Percentiles rank a stretch among this genome's conserved stretches.
phyloP scores from a whole-genome alignment of 2,329 filamentous ascomycete species.

The Fusarium tanahbumbuense region DNA sequence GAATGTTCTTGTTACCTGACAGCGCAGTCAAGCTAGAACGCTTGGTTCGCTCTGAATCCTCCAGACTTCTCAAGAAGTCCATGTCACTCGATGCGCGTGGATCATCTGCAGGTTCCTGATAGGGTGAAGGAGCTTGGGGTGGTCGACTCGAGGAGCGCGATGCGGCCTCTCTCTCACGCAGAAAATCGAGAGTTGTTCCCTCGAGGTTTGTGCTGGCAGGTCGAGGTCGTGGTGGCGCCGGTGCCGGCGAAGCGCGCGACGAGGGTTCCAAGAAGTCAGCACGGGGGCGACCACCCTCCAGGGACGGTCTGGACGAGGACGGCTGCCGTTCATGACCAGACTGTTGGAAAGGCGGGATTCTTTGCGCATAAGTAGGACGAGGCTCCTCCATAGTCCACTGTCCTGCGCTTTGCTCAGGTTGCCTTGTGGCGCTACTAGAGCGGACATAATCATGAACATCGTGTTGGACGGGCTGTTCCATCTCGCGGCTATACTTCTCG shows the following conservation, averaged over 20 bases:
- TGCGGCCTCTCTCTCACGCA: conserved; percentile 78
- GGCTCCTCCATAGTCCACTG: conserved; percentile 37
- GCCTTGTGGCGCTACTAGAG: conserved; percentile 46
- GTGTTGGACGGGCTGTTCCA: conserved; percentile 32
- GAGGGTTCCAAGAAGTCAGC: conserved; percentile 43
- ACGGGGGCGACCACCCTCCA: conserved; percentile 46
- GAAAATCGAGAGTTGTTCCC: conserved; percentile 79
- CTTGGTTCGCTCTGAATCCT: conserved; percentile 70
- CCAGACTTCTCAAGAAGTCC: conserved; percentile 82
- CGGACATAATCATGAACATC: conserved; percentile 43
- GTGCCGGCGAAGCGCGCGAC: conserved; percentile 49
- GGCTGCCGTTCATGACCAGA: conserved; percentile 45
- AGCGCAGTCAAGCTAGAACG: conserved; percentile 78
- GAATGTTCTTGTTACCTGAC: conserved; percentile 80
- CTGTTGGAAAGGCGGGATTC: conserved; percentile 45
- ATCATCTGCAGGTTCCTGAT: conserved; percentile 52
- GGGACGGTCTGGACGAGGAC: conserved; percentile 43
- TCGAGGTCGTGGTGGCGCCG: conserved; percentile 65
- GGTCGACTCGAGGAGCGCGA: conserved; percentile 53
- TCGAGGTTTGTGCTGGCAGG: conserved; percentile 87
- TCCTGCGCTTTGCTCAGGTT: conserved; percentile 33
- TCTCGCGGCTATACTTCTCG: conserved; percentile 52
- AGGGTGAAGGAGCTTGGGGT: conserved; percentile 55
- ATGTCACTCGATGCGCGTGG: conserved; percentile 72
- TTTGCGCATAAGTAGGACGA: conserved; percentile 30